These are phyloP conservation scores for Gypsophila paniculata DNA, from an alignment of 179 eudicot genomes.

Conservation along the genomic window DNA sequence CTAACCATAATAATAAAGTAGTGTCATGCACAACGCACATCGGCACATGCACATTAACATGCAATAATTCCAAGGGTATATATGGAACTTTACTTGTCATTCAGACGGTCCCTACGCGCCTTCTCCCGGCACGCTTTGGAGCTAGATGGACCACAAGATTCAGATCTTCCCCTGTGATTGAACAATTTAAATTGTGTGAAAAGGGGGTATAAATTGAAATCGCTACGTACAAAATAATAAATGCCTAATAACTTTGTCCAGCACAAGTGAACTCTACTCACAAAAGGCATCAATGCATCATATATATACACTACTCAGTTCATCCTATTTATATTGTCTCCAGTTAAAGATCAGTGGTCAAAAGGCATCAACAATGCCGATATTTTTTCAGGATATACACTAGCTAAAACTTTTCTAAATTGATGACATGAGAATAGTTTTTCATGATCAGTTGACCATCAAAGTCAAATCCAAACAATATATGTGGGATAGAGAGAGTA, in stretches of 20 bases:
- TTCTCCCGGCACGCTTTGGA: slow-evolving; percentile 98
- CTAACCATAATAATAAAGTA: slow-evolving; percentile 35
- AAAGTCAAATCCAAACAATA: not conserved
- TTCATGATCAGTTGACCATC: not conserved
- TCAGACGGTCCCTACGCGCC: slow-evolving; percentile 84
- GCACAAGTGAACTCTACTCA: not conserved
- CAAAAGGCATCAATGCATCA: not conserved
- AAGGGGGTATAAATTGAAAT: not conserved
- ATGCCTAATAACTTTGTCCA: not conserved
- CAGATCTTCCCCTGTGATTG: slow-evolving; percentile 62
- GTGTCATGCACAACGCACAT: slow-evolving; percentile 12
- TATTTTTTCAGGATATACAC: too few species aligned
- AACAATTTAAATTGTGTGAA: slow-evolving; percentile 11
- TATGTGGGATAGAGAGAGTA: not conserved
- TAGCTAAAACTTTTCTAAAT: too few species aligned
- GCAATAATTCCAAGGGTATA: not conserved
- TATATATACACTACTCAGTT: too few species aligned
- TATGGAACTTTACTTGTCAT: slow-evolving; percentile 63
- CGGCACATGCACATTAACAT: not conserved
- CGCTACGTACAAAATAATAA: not conserved
- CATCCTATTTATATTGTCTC: too few species aligned
- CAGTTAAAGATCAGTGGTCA: too few species aligned
- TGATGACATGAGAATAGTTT: too few species aligned
- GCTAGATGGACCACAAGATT: slow-evolving; percentile 65
- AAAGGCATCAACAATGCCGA: too few species aligned